phyloP scores from a whole-genome alignment of 2,329 filamentous ascomycete genomes.

The Fusarium aywerte region DNA sequence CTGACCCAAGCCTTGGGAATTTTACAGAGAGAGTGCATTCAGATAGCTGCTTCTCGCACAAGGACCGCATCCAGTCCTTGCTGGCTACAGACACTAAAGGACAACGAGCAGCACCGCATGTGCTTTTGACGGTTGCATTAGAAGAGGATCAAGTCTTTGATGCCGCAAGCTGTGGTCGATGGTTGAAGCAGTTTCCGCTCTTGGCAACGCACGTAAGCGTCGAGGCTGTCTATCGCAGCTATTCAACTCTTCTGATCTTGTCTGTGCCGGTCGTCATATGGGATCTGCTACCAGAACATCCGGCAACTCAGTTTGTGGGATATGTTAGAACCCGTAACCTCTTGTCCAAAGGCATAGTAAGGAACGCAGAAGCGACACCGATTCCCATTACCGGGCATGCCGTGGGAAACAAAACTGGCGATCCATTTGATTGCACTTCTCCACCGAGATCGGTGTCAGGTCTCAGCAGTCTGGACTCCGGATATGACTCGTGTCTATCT shows the following conservation, averaged over 20 bases:
- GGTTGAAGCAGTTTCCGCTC: slow-evolving; percentile 46
- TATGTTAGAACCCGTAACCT: slow-evolving; percentile 44
- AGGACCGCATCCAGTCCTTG: slow-evolving; percentile 41
- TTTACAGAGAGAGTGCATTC: slow-evolving; percentile 42
- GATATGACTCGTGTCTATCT: slow-evolving; percentile 42
- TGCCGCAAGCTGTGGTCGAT: slow-evolving; percentile 42
- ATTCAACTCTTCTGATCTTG: slow-evolving; percentile 42
- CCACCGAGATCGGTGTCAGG: slow-evolving; percentile 40
- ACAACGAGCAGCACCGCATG: slow-evolving; percentile 40
- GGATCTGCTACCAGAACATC: slow-evolving; percentile 42
- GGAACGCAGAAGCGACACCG: slow-evolving; percentile 29
- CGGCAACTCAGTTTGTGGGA: slow-evolving; percentile 45
- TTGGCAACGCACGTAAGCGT: slow-evolving; percentile 42
- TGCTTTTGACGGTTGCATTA: slow-evolving; percentile 42
- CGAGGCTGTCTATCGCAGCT: slow-evolving; percentile 42
- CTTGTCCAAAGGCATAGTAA: slow-evolving; percentile 17
- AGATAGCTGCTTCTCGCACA: slow-evolving; percentile 34
- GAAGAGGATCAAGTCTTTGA: slow-evolving; percentile 44
- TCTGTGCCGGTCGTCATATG: slow-evolving; percentile 45
- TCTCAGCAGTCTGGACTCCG: slow-evolving; percentile 43
- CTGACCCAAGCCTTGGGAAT: slow-evolving; percentile 30
- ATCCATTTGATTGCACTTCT: slow-evolving; percentile 33
- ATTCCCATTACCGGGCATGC: slow-evolving; percentile 40
- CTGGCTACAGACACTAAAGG: slow-evolving; percentile 38
- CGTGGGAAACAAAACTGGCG: slow-evolving; percentile 20